Evolutionary conservation across 2,329 filamentous ascomycete species (phyloP).

Genomic region (Emmonsia crescens): DNA sequence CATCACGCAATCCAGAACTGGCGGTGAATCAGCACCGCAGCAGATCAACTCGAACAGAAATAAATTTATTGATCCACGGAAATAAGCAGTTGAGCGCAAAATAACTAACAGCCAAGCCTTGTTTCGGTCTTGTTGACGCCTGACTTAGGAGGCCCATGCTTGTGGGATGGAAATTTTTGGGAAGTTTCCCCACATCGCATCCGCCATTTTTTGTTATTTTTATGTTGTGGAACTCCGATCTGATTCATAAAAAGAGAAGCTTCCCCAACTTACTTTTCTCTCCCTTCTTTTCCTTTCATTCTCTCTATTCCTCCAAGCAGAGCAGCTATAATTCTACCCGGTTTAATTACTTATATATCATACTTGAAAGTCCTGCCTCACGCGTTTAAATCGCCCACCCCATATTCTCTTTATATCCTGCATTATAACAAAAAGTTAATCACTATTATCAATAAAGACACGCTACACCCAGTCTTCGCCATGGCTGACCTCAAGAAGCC

Average conservation of each 20-base stretch:
- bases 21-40: background rate
- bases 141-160: background rate
- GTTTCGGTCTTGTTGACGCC: background rate
- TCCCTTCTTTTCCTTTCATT: background rate
- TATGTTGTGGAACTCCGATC: background rate
- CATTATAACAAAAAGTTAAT: background rate
- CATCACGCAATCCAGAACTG: slow-evolving; percentile 2
- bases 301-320: background rate
- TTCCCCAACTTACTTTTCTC: background rate
- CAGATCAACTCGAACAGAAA: background rate
- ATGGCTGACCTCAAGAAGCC: slow-evolving; percentile 40
- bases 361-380: background rate
- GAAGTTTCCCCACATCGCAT: background rate
- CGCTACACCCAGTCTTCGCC: background rate
- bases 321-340: background rate
- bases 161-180: background rate
- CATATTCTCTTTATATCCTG: background rate
- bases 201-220: background rate
- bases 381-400: background rate
- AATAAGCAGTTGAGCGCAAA: background rate
- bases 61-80: background rate
- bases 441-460: background rate
- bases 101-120: background rate
- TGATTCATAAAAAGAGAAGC: background rate
- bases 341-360: background rate